Evolutionary conservation across 495 filamentous ascomycete genomes (phyloP).

Genomic region (Aspergillus sclerotioniger): DNA sequence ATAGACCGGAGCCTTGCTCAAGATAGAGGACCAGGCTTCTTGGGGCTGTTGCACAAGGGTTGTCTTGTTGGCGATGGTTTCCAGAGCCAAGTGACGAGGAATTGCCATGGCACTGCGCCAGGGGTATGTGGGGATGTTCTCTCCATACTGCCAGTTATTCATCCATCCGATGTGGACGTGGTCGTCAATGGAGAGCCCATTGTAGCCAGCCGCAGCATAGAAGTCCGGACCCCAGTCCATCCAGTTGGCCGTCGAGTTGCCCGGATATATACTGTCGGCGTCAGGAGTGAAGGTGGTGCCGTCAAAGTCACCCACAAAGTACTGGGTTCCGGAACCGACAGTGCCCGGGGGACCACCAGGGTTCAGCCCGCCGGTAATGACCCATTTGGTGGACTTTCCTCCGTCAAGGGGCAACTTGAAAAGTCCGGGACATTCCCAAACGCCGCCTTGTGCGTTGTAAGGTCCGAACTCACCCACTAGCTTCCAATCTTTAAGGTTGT

Average conservation of each 20-base stretch:
- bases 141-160: conserved; percentile 58
- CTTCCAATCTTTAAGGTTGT: conserved; percentile 53
- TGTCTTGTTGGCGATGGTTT: conserved; percentile 19
- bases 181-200: conserved; percentile 38
- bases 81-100: conserved; percentile 40
- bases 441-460: conserved; percentile 50
- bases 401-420: conserved; percentile 34
- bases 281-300: conserved; percentile 29
- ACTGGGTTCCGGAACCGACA: conserved; percentile 40
- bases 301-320: conserved; percentile 38
- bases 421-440: conserved; percentile 59
- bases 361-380: conserved; percentile 52
- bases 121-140: conserved; percentile 32
- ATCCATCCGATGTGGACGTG: conserved; percentile 55
- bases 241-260: conserved; percentile 26
- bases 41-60: conserved; percentile 26
- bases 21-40: conserved; percentile 18
- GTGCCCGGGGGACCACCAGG: conserved; percentile 54
- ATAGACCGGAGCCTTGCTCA: neutral
- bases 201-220: conserved; percentile 56
- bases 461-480: conserved; percentile 54
- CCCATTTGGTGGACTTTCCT: conserved; percentile 38
- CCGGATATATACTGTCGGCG: conserved; percentile 4
- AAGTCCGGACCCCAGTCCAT: conserved; percentile 59
- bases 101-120: conserved; percentile 54